Evolutionary conservation across 164 flowering plant species (phyloP), one percentile per base, ranked within the genome.

Genomic region (Chimonanthus praecox): DNA sequence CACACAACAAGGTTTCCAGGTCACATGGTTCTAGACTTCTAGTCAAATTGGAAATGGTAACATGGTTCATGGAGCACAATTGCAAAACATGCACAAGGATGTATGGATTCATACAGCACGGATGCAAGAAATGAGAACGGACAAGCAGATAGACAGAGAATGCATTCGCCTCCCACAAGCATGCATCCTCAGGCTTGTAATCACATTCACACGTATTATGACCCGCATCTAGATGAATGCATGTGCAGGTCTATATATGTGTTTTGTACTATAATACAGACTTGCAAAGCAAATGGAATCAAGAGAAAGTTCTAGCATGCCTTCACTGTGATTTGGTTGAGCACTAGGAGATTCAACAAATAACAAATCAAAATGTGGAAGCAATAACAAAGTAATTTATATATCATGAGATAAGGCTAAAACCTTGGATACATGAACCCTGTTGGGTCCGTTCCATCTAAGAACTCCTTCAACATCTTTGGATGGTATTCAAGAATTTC

Each of bases 351-450:
- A 33, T 33, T 33, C 33, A 33, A 33, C 33, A 63, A 63, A 54
- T 63, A 18, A 63, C 44, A 63, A 18, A 63, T 48, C 6, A 63
- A 63, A n/a, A 63, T 33, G 44, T n/a, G 11, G 21, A 33, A 10
- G 13, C 66, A 63, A 63, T 33, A 18, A 10, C 4, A 2, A 54
- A 54, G n/a, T 54, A 10, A 54, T 54, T 54, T n/a, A 54, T 54
- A 10, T 54, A 54, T 54, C 60, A 54, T 54, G 60, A 11, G 60
- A 54, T 54, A 13, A 54, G 68, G 21, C 10, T 47, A 21, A 69
- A 86, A 95, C 99, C 99, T 95, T 72, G 99, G 99, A 84, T 95
- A 95, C 98, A 95, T 92, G 82, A 92, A 95, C 65, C 88, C 77
- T 4, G 97, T 90, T 61, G 94, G 85, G 62, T 93, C 99, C 48